A percentile compares a stretch with the other conserved stretches of the same genome.
These are phyloP conservation scores for Aspergillus glaucus DNA, from an alignment of 2,329 filamentous ascomycete species.

Conservation along the genomic window DNA sequence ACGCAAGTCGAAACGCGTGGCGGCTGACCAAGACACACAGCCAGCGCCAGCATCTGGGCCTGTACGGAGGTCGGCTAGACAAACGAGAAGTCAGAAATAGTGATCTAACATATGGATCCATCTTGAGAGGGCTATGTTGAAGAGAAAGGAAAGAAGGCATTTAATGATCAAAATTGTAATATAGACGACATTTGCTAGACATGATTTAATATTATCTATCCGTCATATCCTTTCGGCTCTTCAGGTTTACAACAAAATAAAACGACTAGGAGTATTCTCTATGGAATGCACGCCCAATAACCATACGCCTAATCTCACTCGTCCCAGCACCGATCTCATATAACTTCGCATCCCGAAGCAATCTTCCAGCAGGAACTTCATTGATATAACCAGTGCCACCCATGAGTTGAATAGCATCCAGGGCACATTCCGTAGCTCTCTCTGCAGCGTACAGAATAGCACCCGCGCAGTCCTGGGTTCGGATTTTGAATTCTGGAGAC, in stretches of 20 bases:
- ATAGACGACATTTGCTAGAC: background rate
- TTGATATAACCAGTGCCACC: conserved; percentile 96
- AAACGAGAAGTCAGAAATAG: conserved; percentile 17
- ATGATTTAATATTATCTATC: background rate
- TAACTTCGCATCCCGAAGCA: conserved; percentile 71
- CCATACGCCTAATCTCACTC: conserved; percentile 87
- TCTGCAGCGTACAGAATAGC: conserved; percentile 92
- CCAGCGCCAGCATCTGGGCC: conserved; percentile 11
- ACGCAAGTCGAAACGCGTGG: conserved; percentile 19
- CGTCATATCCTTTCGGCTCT: no score
- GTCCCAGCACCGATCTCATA: conserved; percentile 98
- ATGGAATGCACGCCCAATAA: conserved; percentile 88
- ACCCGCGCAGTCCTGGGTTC: conserved; percentile 88
- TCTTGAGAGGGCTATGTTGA: background rate
- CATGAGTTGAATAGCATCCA: conserved; percentile 86
- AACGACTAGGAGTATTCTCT: conserved; percentile 59
- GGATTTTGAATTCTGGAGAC: conserved; percentile 44
- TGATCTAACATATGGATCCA: background rate
- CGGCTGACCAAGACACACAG: conserved; percentile 6
- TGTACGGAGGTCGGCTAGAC: conserved; percentile 24
- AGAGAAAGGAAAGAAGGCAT: background rate
- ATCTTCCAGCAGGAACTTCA: conserved; percentile 82
- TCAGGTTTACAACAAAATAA: background rate
- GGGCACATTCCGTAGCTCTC: conserved; percentile 70
- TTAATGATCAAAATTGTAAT: background rate